Evolutionary conservation across 352 stramenopile genomes (phyloP).

Genomic region (Pythium monospermum): DNA sequence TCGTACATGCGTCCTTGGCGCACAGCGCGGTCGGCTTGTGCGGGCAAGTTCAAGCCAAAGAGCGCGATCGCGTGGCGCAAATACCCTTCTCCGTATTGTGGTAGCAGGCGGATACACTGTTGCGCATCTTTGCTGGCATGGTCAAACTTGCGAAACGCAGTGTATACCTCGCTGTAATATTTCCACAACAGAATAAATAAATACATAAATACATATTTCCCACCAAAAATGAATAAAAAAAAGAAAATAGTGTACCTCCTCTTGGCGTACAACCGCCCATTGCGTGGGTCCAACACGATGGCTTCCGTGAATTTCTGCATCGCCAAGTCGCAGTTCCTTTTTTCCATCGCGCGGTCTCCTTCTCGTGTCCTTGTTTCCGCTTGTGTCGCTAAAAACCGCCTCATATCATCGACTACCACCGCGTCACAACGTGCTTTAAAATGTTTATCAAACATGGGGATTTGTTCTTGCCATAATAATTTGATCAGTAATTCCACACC

Average conservation of each 20-base stretch:
- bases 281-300: slow-evolving; percentile 19
- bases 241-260: slow-evolving; percentile 15
- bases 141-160: slow-evolving; percentile 13
- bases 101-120: slow-evolving; percentile 20
- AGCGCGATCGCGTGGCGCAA: slow-evolving; percentile 23
- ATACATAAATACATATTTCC: not conserved
- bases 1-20: slow-evolving; percentile 14
- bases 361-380: slow-evolving; percentile 11
- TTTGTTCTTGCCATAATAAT: slow-evolving; percentile 15
- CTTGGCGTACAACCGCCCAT: slow-evolving; percentile 16
- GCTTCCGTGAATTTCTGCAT: slow-evolving; percentile 21
- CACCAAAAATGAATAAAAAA: not conserved
- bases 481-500: slow-evolving; percentile 21
- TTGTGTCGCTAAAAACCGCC: slow-evolving; percentile 13
- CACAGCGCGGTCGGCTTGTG: slow-evolving; percentile 13
- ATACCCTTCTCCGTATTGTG: slow-evolving; percentile 22
- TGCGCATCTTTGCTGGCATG: slow-evolving; percentile 15
- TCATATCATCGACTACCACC: slow-evolving; percentile 12
- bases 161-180: slow-evolving; percentile 16
- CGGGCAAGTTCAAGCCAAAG: slow-evolving; percentile 2
- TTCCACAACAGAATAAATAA: not conserved
- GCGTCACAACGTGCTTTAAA: slow-evolving; percentile 9
- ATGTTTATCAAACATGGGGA: slow-evolving; percentile 13
- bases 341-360: slow-evolving; percentile 7
- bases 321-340: slow-evolving; percentile 9